Evolutionary conservation across 768 basidiomycete species (phyloP), one percentile per base, ranked within the genome.

Genomic region (Favolaschia claudopus): DNA sequence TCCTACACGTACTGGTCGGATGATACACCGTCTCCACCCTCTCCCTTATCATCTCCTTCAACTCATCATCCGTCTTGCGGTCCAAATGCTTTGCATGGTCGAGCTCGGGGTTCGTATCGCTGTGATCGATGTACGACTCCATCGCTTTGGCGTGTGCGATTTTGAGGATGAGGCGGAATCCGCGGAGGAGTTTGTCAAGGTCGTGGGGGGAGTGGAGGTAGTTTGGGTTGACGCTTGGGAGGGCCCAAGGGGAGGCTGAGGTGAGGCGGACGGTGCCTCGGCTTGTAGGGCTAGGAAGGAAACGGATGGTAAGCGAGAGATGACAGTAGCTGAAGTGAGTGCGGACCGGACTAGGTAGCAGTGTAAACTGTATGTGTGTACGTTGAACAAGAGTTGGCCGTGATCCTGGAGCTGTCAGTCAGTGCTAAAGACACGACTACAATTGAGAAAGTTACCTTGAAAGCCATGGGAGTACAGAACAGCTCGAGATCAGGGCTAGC

Each of bases 401-500:
- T 82, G 79, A 20, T 79, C 73, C 76, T 78, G 29, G 45, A 31
- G 10, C 13, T 9, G 25, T 20, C 31, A 20, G 42, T 53, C 17
- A 38, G 56, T 32, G 19, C 38, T 2, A 7, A n/a, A 27, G n/a
- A 29, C 12, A 37, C 9, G 9, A 15, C 31, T 31, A 28, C 32
- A 22, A 39, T 19, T 7, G 8, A 31, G 13, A 29, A 22, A 64
- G 66, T 38, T 19, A 77, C 77, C 68, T 78, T 79, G 62, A 78
- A 79, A 24, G 76, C 82, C 38, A 81, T 53, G 1, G 80, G 74
- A 4, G 77, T 81, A 8, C 72, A 68, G 62, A 83, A 79, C 19
- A 82, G 51, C 60, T 85, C 83, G 13, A 83, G 59, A 68, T 85
- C 83, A 15, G 83, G 83, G 40, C 80, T 80, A 24, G 76, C 74